phyloP scores from a whole-genome alignment of 2,329 filamentous ascomycete species.

The Epichloe glyceriae region DNA sequence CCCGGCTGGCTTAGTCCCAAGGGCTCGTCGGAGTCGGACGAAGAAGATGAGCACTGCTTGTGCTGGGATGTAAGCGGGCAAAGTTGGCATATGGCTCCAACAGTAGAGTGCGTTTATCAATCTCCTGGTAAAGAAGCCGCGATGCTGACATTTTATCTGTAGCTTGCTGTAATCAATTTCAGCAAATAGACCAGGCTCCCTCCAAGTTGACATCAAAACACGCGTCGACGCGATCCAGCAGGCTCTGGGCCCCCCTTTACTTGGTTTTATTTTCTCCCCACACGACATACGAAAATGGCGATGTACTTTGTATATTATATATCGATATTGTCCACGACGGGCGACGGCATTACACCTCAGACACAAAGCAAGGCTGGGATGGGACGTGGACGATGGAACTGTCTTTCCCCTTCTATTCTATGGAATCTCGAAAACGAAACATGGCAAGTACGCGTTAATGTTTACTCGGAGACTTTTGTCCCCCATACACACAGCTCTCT shows the following conservation, averaged over 20 bases:
- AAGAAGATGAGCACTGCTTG: slow-evolving; percentile 48
- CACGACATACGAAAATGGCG: background rate
- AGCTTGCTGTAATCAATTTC: slow-evolving; percentile 39
- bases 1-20: slow-evolving; percentile 47
- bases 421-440: background rate
- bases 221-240: background rate
- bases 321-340: background rate
- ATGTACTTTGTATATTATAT: slow-evolving; percentile 1
- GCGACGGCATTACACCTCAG: background rate
- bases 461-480: background rate
- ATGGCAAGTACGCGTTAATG: background rate
- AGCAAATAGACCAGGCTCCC: slow-evolving; percentile 20
- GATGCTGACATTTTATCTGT: background rate
- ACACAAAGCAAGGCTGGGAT: background rate
- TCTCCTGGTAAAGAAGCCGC: background rate
- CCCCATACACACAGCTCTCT: background rate
- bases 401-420: background rate
- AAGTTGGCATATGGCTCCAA: slow-evolving; percentile 50
- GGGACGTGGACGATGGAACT: background rate
- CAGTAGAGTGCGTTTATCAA: slow-evolving; percentile 37
- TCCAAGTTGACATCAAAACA: background rate
- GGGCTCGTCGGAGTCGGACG: slow-evolving; percentile 37
- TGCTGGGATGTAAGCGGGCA: slow-evolving; percentile 50
- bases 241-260: background rate
- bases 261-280: background rate